Evolutionary conservation across 371 early-diverging fungal genomes (phyloP).

Genomic region (Encephalitozoon hellem): DNA sequence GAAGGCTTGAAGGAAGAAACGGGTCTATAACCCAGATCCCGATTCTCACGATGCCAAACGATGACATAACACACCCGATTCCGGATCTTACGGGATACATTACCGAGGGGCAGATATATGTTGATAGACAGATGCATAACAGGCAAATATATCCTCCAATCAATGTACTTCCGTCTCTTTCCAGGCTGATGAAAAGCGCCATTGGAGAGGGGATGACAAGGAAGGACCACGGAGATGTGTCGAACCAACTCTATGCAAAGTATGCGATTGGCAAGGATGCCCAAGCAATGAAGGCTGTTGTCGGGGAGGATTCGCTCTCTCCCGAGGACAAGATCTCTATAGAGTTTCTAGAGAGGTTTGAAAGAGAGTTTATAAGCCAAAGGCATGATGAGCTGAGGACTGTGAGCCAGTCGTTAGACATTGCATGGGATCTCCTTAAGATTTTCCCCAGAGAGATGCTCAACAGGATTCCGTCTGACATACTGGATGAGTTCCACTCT

Average conservation of each 20-base stretch:
- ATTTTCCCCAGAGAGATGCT: constrained; percentile 99
- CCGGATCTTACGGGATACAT: constrained; percentile 99
- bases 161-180: constrained; percentile 95
- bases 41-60: constrained; percentile 99
- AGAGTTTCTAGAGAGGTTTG: constrained; percentile 97
- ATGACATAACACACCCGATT: constrained; percentile 99
- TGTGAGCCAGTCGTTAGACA: constrained; percentile 87
- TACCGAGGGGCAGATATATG: constrained; percentile 99
- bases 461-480: constrained; percentile 92
- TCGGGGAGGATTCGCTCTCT: constrained; percentile 97
- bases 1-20: constrained; percentile 94
- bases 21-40: constrained; percentile 99
- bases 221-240: constrained; percentile 98
- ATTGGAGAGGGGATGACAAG: constrained; percentile 98
- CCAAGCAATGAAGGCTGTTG: constrained; percentile 98
- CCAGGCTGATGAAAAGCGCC: constrained; percentile 98
- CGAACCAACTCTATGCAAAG: constrained; percentile 98
- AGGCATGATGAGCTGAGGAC: constrained; percentile 84
- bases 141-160: constrained; percentile 99
- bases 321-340: constrained; percentile 92
- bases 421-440: constrained; percentile 93
- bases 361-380: constrained; percentile 90
- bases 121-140: constrained; percentile 96
- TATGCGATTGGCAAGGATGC: constrained; percentile 99
- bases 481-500: constrained; percentile 80